Conservation (phyloP, 176 grass and related monocot genomes). For the Musa beccarii region DNA sequence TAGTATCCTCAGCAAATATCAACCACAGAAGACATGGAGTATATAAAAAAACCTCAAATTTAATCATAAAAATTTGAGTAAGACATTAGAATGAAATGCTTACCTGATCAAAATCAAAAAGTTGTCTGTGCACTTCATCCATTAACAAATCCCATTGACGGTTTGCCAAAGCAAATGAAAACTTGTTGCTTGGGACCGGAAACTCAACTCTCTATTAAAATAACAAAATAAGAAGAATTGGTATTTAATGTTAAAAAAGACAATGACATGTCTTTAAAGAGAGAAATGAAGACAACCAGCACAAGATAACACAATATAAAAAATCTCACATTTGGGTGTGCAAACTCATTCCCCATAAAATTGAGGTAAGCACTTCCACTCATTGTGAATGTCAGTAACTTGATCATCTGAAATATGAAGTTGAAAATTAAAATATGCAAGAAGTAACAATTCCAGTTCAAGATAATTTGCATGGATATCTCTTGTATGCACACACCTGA, state of each 20-base stretch:
- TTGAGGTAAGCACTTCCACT: conserved; percentile 68
- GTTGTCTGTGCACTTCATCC: conserved; percentile 48
- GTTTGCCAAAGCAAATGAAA: conserved; percentile 64
- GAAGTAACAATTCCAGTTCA: not conserved
- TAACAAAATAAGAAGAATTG: conserved; percentile 17
- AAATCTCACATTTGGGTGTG: conserved; percentile 70
- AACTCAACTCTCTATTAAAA: conserved; percentile 80
- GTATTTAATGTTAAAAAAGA: conserved; percentile 10
- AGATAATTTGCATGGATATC: not conserved
- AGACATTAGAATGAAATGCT: conserved; percentile 7
- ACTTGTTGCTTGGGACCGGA: conserved; percentile 83
- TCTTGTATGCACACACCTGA: too few species aligned
- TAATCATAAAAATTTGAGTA: conserved; percentile 1
- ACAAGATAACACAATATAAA: not conserved
- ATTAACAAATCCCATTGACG: conserved; percentile 68
- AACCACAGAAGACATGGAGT: too few species aligned
- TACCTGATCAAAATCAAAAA: conserved; percentile 87
- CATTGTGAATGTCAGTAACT: conserved; percentile 84
- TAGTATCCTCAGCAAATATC: too few species aligned
- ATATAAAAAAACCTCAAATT: not conserved
- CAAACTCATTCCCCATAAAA: conserved; percentile 99
- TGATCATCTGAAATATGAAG: conserved; percentile 65
- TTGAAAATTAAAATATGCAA: not conserved
- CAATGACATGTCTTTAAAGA: not conserved
- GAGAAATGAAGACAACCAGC: conserved; percentile 6